Evolutionary conservation across 2,329 filamentous ascomycete genomes (phyloP), one percentile per base, ranked within the genome.

Genomic region (Colletotrichum orchidophilum): DNA sequence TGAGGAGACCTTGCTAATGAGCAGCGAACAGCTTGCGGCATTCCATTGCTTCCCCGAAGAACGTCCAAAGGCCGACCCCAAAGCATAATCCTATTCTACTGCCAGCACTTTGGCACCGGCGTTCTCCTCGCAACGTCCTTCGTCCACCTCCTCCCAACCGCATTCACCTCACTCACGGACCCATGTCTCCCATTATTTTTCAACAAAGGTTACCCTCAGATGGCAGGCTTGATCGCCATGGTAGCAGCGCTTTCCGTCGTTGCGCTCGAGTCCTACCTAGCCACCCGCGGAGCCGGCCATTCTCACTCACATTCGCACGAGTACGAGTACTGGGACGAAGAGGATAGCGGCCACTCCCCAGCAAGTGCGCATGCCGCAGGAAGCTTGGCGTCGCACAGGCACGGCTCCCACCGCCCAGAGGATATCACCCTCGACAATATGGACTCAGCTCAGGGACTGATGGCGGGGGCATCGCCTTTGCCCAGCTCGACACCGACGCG

Each of bases 71-170:
- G 90, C 66, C 87, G 85, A 62, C 87, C 87, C 65, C 90, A 91
- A 63, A 86, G 85, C 73, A 85, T 80, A 26, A 86, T 92, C 75
- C 86, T 92, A 73, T 92, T 93, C 78, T 83, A 91, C 73, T 91
- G 90, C 76, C 90, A 92, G 74, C 92, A 94, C 82, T 93, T 94
- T 74, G 93, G 94, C 77, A 96, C 94, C 1, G 94, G 94, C 70
- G 94, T 96, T 24, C 85, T 96, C n/a, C 92, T 96, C 73, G 93
- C 94, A 12, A 96, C 94, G 1, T 93, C 94, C 66, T 96, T 96
- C 77, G 93, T 96, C 29, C 93, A 96, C 82, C 85, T 93, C 13
- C 86, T 92, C 4, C 91, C 90, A 64, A 93, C 89, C 29, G 91
- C 92, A 1, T 93, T 93, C 76, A 80, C 86, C 70, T 91, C 90